Evolutionary conservation across 2,329 filamentous ascomycete species (phyloP), one percentile per base, ranked within the genome.

Genomic region (Colletotrichum falcatum): DNA sequence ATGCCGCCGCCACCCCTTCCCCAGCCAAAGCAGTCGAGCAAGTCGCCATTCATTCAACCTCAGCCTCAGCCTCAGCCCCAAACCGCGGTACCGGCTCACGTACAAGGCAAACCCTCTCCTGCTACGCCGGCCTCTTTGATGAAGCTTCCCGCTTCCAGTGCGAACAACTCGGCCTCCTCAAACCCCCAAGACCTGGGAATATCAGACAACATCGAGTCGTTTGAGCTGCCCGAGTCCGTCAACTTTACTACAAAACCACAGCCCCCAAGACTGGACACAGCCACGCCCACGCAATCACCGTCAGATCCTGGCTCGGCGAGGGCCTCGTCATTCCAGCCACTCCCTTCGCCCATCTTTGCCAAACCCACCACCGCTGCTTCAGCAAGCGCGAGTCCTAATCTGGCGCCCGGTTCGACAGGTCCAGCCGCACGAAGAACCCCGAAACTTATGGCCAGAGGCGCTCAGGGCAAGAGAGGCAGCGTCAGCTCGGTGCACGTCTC

Each of bases 51-150:
- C 69, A 88, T 94, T 26, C 82, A 84, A 61, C 86, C 90, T 7
- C 88, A 91, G 75, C 84, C 80, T 56, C 59, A 71, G 46, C 73
- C 62, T 26, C 65, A 64, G 28, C 77, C 73, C 44, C 73, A 77
- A 33, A 68, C 72, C 59, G 65, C 72, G n/a, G 58, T 77, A 11
- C 74, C 72, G 64, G 75, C 72, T 60, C 74, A 75, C 48, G 75
- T 78, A 4, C 77, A 79, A 35, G 82, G 81, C 28, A 84, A 83
- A 61, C 83, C 82, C 75, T 89, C 90, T 62, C 93, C 93, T 14
- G 94, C 94, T 1, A 97, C 94, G 0, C 94, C 94, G 0, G 94
- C 95, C 11, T 97, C 94, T 8, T 82, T 97, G 69, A 97, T 98
- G 92, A 92, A 90, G 75, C 85, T 95, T 53, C 86, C 85, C 4